phyloP scores from a whole-genome alignment of 2,329 filamentous ascomycete species.

The Ceratocystis harringtonii region DNA sequence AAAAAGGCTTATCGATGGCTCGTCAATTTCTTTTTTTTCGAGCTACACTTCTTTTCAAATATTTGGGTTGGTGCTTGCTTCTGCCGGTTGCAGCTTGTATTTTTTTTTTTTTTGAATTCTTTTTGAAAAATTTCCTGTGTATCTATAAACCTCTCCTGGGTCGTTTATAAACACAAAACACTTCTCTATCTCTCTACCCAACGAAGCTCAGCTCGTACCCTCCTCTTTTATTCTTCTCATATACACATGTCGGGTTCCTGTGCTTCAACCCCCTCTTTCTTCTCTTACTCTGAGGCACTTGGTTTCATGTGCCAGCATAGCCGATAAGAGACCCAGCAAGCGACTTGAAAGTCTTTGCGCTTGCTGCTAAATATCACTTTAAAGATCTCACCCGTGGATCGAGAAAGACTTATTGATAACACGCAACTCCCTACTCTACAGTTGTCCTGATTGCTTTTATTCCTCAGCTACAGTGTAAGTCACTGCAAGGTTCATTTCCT shows the following conservation, averaged over 20 bases:
- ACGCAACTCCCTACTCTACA: background rate
- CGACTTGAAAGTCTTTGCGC: conserved; percentile 54
- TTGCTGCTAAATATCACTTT: conserved; percentile 31
- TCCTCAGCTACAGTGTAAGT: background rate
- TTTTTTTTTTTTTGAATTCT: background rate
- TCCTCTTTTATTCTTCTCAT: background rate
- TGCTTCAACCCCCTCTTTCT: conserved; percentile 17
- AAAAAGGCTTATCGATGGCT: background rate
- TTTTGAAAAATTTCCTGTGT: background rate
- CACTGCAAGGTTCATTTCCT: background rate
- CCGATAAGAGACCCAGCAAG: conserved; percentile 35
- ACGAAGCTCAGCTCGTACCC: background rate
- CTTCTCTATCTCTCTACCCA: background rate
- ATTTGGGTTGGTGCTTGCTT: background rate
- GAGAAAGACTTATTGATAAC: conserved; percentile 37
- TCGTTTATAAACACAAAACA: background rate
- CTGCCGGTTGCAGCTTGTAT: background rate
- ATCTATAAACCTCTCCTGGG: background rate
- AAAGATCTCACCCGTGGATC: conserved; percentile 25
- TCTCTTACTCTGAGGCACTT: conserved; percentile 24
- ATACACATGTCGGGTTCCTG: conserved; percentile 18
- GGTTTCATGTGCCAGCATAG: conserved; percentile 30
- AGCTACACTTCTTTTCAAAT: background rate
- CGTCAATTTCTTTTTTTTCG: background rate
- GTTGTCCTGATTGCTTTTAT: background rate